Base-by-base conservation (phyloP, 2,329 filamentous ascomycete genomes). In the Akanthomyces dipterigenus region DNA sequence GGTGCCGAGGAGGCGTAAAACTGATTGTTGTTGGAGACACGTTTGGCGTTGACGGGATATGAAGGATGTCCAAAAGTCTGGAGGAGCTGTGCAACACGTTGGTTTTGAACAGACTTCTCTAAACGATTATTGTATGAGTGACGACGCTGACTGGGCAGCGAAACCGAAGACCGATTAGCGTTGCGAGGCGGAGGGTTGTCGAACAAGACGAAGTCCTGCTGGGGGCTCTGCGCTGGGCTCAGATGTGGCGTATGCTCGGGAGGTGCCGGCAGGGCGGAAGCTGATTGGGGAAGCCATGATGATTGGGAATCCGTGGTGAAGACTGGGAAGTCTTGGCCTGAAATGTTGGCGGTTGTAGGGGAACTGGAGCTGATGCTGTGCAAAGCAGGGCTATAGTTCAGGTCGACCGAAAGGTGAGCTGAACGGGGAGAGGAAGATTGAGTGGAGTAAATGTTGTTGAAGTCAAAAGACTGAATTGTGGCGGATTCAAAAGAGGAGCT, bases 181-280 rank as follows among this genome's bases (percentile, higher is more conserved):
- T 56, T 70, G 65, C 67, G 70, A 66, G 64, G 67, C 65, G 69
- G 77, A 64, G 78, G 80, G 64, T 79, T 78, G 74, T 83, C 81
- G 86, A 87, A 90, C 81, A 92, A 85, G 78, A 90, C 87, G 75
- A 92, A 92, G 86, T 92, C 89, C 81, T 88, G 82, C 71, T 83
- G 83, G 62, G 76, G 80, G 55, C 66, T 68, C 68, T 74, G 54
- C 58, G 46, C 71, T 68, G 80, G 78, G 74, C 77, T 80, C 74
- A 78, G 77, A 75, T 78, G 74, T 76, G 78, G 77, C 75, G 84
- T 77, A 68, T 79, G 83, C 78, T 80, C 80, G 78, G 83, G 74
- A 78, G 77, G 69, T 79, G 83, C 85, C 85, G 83, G 83, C 82
- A 80, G 82, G 81, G 78, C 83, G 75, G 79, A 70, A 71, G 81